These are phyloP conservation scores for Lichtheimia hyalospora DNA, from an alignment of 371 early-diverging fungal species.

Conservation along the genomic window DNA sequence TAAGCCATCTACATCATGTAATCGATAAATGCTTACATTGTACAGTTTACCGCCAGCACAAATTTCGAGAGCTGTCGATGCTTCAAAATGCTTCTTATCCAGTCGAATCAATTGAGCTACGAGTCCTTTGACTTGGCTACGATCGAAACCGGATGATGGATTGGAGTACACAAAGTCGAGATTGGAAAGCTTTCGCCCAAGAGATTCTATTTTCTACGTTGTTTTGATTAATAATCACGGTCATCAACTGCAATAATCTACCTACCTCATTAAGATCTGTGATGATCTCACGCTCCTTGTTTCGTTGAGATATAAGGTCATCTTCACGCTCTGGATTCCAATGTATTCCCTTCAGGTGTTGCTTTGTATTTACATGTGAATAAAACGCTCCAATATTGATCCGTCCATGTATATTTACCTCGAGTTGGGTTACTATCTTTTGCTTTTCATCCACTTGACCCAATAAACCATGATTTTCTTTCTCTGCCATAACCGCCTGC, in stretches of 20 bases:
- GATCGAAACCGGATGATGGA: constrained; percentile 86
- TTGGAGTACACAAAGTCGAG: constrained; percentile 73
- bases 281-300: constrained; percentile 29
- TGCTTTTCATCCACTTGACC: constrained; percentile 45
- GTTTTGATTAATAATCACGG: not conserved
- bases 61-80: constrained; percentile 86
- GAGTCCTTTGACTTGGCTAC: constrained; percentile 85
- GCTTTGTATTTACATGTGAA: not conserved
- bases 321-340: constrained; percentile 56
- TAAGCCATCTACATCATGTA: not conserved
- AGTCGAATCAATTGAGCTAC: constrained; percentile 88
- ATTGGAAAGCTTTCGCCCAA: constrained; percentile 51
- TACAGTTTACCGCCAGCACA: constrained; percentile 93
- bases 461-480: constrained; percentile 47
- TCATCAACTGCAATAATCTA: not conserved
- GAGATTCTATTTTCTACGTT: constrained; percentile 41
- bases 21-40: constrained; percentile 57
- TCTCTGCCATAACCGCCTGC: constrained; percentile 47
- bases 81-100: constrained; percentile 58
- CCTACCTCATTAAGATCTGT: constrained; percentile 45
- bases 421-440: constrained; percentile 38
- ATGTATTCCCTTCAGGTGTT: constrained; percentile 23
- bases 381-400: no score
- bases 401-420: constrained; percentile 16
- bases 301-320: constrained; percentile 33